Evolutionary conservation across 2,329 filamentous ascomycete species (phyloP).

Genomic region (Talaromyces sp.): DNA sequence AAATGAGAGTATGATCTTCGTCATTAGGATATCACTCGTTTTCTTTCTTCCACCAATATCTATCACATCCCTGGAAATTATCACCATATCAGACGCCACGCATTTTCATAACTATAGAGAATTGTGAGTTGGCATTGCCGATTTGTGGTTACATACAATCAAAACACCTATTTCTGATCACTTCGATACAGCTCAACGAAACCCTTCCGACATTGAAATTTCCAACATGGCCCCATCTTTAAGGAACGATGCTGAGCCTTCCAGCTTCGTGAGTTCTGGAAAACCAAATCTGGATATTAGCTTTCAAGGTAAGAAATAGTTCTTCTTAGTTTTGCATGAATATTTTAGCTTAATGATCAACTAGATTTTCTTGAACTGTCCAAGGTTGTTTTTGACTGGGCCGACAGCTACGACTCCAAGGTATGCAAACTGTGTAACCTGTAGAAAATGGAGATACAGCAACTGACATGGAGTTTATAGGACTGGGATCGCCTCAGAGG

Average conservation of each 20-base stretch:
- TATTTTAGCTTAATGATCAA: neutral
- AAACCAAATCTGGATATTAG: constrained; percentile 38
- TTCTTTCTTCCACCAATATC: neutral
- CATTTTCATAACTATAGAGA: neutral
- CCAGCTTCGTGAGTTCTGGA: constrained; percentile 8
- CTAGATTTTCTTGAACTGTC: constrained; percentile 37
- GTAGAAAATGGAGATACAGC: neutral
- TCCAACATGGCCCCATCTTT: constrained; percentile 16
- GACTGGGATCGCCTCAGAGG: constrained; percentile 43
- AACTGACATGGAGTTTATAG: constrained; percentile 24
- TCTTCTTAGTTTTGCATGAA: neutral
- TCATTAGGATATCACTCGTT: neutral
- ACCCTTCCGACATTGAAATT: neutral
- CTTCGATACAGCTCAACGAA: neutral
- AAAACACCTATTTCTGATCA: neutral
- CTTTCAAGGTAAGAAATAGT: constrained; percentile 26
- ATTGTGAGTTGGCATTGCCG: neutral
- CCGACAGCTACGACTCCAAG: constrained; percentile 47
- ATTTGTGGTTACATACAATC: neutral
- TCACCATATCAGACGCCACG: neutral
- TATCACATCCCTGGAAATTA: neutral
- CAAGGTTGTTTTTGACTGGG: constrained; percentile 44
- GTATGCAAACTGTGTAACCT: constrained; percentile 26
- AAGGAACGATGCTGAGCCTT: constrained; percentile 3
- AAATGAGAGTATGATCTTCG: neutral